Evolutionary conservation across 371 early-diverging fungal genomes (phyloP).

Genomic region (Lichtheimia ramosa): DNA sequence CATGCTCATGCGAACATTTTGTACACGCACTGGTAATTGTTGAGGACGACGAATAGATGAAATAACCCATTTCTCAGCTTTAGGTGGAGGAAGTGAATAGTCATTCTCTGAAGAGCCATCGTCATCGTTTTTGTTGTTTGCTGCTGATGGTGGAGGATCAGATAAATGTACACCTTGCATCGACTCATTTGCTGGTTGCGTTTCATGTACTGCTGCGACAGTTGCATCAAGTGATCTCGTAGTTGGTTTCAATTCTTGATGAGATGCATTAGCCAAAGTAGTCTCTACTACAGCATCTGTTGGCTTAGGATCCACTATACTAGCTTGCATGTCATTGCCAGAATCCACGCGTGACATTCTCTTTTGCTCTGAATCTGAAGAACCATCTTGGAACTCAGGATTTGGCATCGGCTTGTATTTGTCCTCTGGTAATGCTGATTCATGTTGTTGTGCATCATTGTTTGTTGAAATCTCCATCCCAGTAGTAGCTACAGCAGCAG

Average conservation of each 20-base stretch:
- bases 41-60: conserved; percentile 49
- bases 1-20: conserved; percentile 26
- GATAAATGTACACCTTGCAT: not conserved
- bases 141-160: not conserved
- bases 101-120: conserved; percentile 16
- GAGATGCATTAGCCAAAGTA: not conserved
- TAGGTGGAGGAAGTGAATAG: conserved; percentile 28
- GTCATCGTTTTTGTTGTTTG: conserved; percentile 15
- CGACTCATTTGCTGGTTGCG: not conserved
- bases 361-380: no score
- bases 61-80: conserved; percentile 53
- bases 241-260: no score
- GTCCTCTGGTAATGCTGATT: not conserved
- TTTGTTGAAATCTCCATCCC: not conserved
- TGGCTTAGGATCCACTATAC: not conserved
- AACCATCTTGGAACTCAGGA: conserved; percentile 8
- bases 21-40: conserved; percentile 39
- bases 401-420: conserved; percentile 20
- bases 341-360: conserved; percentile 9
- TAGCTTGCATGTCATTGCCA: conserved; percentile 7
- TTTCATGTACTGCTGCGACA: not conserved
- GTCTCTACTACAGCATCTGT: not conserved
- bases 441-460: not conserved
- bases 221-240: not conserved
- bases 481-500: not conserved